Percentiles rank a stretch among this genome's conserved stretches.
These are phyloP conservation scores for Geotrichum phurueaensis DNA, from an alignment of 1,139 yeast genomes.

Conservation along the genomic window DNA sequence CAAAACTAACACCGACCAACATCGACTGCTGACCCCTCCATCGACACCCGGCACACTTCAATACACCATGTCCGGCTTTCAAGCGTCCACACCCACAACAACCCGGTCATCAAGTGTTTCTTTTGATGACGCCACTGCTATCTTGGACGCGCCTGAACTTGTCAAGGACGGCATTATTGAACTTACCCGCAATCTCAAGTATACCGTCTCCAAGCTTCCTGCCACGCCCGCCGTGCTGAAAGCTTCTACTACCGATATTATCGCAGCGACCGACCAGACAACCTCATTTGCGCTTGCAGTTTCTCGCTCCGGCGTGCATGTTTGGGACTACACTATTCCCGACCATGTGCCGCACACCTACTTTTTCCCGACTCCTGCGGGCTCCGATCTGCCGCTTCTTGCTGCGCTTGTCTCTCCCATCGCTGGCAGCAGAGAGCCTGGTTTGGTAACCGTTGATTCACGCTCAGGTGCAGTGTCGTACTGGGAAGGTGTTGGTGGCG, in stretches of 20 bases:
- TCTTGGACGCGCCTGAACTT: not conserved
- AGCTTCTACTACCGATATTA: constrained; percentile 26
- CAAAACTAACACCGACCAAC: not conserved
- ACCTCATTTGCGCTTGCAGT: constrained; percentile 54
- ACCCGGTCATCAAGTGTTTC: not conserved
- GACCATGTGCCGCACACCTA: constrained; percentile 54
- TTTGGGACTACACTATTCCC: constrained; percentile 64
- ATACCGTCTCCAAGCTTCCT: constrained; percentile 56
- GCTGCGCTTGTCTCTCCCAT: constrained; percentile 65
- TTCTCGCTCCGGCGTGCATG: constrained; percentile 48
- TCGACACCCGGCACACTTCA: not conserved
- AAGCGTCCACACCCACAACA: not conserved
- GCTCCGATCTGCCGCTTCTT: constrained; percentile 41
- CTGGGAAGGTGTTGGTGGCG: constrained; percentile 63
- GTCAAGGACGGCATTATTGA: constrained; percentile 38
- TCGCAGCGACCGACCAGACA: constrained; percentile 50
- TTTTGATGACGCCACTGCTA: not conserved
- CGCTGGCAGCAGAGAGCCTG: constrained; percentile 61
- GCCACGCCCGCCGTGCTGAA: constrained; percentile 48
- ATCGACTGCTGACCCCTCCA: not conserved
- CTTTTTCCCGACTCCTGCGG: constrained; percentile 32
- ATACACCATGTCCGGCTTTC: not conserved
- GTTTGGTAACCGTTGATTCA: constrained; percentile 56
- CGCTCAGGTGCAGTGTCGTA: constrained; percentile 52
- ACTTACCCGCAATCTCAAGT: constrained; percentile 55